Percentiles rank a stretch among this genome's conserved stretches.
phyloP scores from a whole-genome alignment of 2,329 filamentous ascomycete species.

The Coleophoma cylindrospora region DNA sequence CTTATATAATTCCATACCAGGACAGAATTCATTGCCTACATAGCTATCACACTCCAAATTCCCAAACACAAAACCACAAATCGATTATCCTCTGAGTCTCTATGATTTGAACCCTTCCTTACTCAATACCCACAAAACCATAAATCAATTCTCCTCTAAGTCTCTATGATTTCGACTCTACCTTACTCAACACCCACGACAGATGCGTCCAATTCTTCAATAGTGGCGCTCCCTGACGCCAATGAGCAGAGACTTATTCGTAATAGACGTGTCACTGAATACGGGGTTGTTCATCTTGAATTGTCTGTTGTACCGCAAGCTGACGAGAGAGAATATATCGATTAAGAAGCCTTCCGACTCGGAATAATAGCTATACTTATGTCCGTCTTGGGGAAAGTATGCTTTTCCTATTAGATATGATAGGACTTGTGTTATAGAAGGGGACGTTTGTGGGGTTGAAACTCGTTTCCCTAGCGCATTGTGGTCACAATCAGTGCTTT shows the following conservation, averaged over 20 bases:
- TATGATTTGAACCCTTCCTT: too few relatives aligned
- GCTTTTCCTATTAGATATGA: constrained; percentile 6
- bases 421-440: neutral
- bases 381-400: constrained; percentile 7
- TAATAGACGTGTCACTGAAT: constrained; percentile 7
- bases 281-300: constrained; percentile 5
- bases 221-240: constrained; percentile 9
- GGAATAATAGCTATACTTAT: constrained; percentile 8
- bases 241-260: constrained; percentile 9
- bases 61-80: constrained; percentile 6
- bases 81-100: too few relatives aligned
- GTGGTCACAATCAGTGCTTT: constrained; percentile 8
- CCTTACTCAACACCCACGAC: constrained; percentile 8
- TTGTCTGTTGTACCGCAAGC: constrained; percentile 7
- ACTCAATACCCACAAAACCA: neutral
- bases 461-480: constrained; percentile 4
- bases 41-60: constrained; percentile 10
- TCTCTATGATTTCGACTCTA: constrained; percentile 3
- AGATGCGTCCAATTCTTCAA: constrained; percentile 10
- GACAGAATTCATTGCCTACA: neutral
- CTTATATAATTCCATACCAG: too few relatives aligned
- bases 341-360: constrained; percentile 7
- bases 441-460: constrained; percentile 2
- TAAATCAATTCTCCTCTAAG: constrained; percentile 9
- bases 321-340: constrained; percentile 8